Evolutionary conservation across 495 filamentous ascomycete species (phyloP), one percentile per base, ranked within the genome.

Genomic region (Daldinia grandis): DNA sequence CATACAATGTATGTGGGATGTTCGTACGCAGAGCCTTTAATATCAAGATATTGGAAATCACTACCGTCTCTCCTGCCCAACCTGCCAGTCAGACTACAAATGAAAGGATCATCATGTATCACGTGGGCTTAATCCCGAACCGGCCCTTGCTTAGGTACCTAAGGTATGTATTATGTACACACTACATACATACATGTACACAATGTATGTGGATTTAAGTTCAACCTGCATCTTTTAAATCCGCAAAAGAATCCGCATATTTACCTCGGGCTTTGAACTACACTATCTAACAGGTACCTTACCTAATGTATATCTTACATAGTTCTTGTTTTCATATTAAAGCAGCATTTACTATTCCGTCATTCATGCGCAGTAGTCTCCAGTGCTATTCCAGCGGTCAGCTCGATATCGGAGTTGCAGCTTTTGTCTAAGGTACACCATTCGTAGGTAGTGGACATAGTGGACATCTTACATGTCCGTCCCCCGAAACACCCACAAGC

Each of bases 81-180:
- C 24, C 19, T 63, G 25, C 50, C 15, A 56, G 12, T 28, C 10
- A 15, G 21, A 38, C 19, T 40, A 27, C 12, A 51, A 60, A 55
- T 60, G n/a, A 61, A 67, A 61, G 38, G 27, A 27, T 61, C 47
- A 61, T 55, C 17, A 21, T 25, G 21, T 38, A 63, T 57, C 42
- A 62, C 65, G 58, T 62, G 65, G 58, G n/a, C 42, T 10, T 38
- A 65, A 17, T 58, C 53, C 53, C 54, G n/a, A 57, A 49, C 47
- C 40, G 27, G 62, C n/a, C 27, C 25, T 30, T 54, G 25, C 50
- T 7, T n/a, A 25, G n/a, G 17, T n/a, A n/a, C n/a, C n/a, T n/a
- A 51, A 25, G 9, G 17, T 7, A 27, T 51, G 12, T 55, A 17
- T 33, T 55, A 60, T 24, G 21, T n/a, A n/a, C n/a, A n/a, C n/a